These are phyloP conservation scores for Annulohypoxylon bovei DNA, from an alignment of 495 filamentous ascomycete species.

Conservation along the genomic window DNA sequence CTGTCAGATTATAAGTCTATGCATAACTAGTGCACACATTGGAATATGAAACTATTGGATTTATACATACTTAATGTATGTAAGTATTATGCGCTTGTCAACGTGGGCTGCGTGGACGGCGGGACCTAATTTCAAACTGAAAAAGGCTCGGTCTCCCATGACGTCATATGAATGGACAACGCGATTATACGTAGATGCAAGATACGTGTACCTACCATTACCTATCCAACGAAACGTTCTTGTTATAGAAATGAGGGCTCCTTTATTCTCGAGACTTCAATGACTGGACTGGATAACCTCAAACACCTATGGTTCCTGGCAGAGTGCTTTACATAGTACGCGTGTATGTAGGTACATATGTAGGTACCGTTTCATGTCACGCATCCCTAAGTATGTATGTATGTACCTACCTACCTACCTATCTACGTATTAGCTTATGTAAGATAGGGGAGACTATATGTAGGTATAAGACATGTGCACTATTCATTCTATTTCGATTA, in stretches of 20 bases:
- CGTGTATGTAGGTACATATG: not conserved
- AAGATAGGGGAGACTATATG: slow-evolving; percentile 3
- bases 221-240: too few relatives aligned
- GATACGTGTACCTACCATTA: not conserved
- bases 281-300: not conserved
- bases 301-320: not conserved
- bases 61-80: too few relatives aligned
- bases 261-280: not conserved
- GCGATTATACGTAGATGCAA: not conserved
- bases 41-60: too few relatives aligned
- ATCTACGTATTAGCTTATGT: not conserved
- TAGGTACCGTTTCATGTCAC: not conserved
- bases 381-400: slow-evolving; percentile 11
- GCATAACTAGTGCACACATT: too few relatives aligned
- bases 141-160: not conserved
- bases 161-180: slow-evolving; percentile 11
- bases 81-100: not conserved
- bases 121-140: not conserved
- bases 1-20: too few relatives aligned
- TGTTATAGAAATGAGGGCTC: not conserved
- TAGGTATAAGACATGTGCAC: not conserved
- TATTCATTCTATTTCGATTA: not conserved
- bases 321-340: not conserved
- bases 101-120: not conserved
- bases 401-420: not conserved